Conservation (phyloP, 805 yeast genomes). For the Sugiyamaella chiloensis region DNA sequence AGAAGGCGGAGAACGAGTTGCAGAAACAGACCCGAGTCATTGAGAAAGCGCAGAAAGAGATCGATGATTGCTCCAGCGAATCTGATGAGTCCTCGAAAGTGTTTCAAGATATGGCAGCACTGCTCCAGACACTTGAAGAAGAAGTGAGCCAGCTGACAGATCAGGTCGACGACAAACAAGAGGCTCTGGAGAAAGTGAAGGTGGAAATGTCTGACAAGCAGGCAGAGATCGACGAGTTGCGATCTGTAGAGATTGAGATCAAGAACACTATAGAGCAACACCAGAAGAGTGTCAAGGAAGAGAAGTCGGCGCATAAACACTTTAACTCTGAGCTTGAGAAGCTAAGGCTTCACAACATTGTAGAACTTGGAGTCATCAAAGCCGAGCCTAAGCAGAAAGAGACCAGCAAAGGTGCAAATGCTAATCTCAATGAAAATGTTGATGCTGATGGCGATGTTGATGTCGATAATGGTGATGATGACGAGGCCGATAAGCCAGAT, state of each 20-base stretch:
- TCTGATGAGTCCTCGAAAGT: conserved; percentile 40
- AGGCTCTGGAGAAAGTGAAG: conserved; percentile 34
- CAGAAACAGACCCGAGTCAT: conserved; percentile 52
- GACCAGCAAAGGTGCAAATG: conserved; percentile 22
- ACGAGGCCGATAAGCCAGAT: no score
- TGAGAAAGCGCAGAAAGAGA: conserved; percentile 47
- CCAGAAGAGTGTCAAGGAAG: conserved; percentile 41
- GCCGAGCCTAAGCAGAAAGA: conserved; percentile 9
- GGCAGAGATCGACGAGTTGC: conserved; percentile 51
- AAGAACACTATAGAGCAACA: conserved; percentile 61
- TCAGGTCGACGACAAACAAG: conserved; percentile 27
- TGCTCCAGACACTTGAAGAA: conserved; percentile 19
- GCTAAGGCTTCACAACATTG: conserved; percentile 41
- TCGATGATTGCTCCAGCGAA: conserved; percentile 37
- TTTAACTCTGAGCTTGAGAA: conserved; percentile 39
- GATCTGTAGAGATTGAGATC: conserved; percentile 64
- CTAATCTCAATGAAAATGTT: conserved; percentile 13
- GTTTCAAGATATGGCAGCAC: conserved; percentile 24
- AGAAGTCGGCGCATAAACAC: conserved; percentile 36
- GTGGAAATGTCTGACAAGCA: conserved; percentile 41
- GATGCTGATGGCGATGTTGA: conserved; percentile 6
- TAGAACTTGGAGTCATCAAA: conserved; percentile 43
- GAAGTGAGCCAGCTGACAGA: conserved; percentile 21
- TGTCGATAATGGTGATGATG: conserved; percentile 14
- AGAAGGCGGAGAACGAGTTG: conserved; percentile 63